phyloP scores from a whole-genome alignment of 805 yeast genomes.

The Kluyveromyces dobzhanskii region DNA sequence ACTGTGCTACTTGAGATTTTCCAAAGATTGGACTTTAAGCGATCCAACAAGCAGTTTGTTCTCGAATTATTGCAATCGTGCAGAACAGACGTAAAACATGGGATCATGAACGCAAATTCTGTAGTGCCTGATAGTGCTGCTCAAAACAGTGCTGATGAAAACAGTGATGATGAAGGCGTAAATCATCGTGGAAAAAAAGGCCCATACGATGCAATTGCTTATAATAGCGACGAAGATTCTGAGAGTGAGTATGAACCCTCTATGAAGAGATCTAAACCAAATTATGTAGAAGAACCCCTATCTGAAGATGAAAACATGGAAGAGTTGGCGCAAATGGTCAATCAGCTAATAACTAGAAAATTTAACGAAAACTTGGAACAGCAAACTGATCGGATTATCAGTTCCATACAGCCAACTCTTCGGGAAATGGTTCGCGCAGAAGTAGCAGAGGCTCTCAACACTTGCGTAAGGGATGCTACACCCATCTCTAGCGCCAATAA shows the following conservation, averaged over 20 bases:
- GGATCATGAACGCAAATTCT: not conserved
- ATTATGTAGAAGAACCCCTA: constrained; percentile 1
- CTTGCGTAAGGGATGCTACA: not conserved
- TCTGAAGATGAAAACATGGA: constrained; percentile 3
- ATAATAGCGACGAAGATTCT: not conserved
- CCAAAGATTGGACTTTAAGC: constrained; percentile 22
- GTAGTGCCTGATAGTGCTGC: not conserved
- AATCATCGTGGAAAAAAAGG: not conserved
- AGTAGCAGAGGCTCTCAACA: not conserved
- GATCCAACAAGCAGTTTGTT: constrained; percentile 19
- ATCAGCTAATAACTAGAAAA: constrained; percentile 1
- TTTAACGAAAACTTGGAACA: constrained; percentile 4
- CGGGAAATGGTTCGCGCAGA: constrained; percentile 3
- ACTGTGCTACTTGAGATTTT: constrained; percentile 21
- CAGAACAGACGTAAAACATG: not conserved
- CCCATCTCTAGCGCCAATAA: not conserved
- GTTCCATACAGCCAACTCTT: constrained; percentile 2
- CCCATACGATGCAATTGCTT: no score
- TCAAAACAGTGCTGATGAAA: no score
- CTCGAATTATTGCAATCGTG: constrained; percentile 16
- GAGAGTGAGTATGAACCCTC: not conserved
- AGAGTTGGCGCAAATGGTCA: constrained; percentile 2
- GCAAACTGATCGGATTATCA: constrained; percentile 5
- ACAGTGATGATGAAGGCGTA: not conserved
- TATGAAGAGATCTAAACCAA: not conserved